Evolutionary conservation across 306 rosid species (phyloP).

Genomic region (Vicia sativa): DNA sequence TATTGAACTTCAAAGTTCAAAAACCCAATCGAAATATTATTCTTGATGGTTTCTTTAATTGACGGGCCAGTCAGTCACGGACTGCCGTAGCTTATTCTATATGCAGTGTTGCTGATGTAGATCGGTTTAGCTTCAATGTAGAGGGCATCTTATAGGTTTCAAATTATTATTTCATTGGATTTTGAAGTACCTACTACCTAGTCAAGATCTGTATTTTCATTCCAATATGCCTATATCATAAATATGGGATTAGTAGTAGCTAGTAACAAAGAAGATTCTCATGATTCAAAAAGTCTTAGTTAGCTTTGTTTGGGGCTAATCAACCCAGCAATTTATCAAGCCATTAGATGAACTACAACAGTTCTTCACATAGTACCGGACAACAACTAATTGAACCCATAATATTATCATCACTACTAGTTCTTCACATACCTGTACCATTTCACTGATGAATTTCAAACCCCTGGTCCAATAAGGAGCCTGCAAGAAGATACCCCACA

Average conservation of each 20-base stretch:
- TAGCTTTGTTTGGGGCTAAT: too few relatives aligned
- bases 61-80: constrained; percentile 11
- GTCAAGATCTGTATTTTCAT: constrained; percentile 29
- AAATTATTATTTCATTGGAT: background rate
- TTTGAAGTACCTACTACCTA: background rate
- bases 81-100: constrained; percentile 2
- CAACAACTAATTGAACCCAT: background rate
- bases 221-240: constrained; percentile 13
- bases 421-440: constrained; percentile 80
- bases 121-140: background rate
- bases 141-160: background rate
- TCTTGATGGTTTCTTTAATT: constrained; percentile 27
- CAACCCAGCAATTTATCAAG: too few relatives aligned
- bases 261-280: background rate
- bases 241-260: constrained; percentile 9
- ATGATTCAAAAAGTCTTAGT: too few relatives aligned
- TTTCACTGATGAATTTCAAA: constrained; percentile 83
- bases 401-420: background rate
- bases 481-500: constrained; percentile 99
- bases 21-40: constrained; percentile 26
- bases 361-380: background rate
- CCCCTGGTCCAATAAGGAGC: constrained; percentile 99
- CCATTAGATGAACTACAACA: too few relatives aligned
- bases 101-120: too few relatives aligned
- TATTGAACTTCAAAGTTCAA: background rate